These are phyloP conservation scores for Chlamydomonas eustigma DNA, from an alignment of 139 green algal species.

Conservation along the genomic window DNA sequence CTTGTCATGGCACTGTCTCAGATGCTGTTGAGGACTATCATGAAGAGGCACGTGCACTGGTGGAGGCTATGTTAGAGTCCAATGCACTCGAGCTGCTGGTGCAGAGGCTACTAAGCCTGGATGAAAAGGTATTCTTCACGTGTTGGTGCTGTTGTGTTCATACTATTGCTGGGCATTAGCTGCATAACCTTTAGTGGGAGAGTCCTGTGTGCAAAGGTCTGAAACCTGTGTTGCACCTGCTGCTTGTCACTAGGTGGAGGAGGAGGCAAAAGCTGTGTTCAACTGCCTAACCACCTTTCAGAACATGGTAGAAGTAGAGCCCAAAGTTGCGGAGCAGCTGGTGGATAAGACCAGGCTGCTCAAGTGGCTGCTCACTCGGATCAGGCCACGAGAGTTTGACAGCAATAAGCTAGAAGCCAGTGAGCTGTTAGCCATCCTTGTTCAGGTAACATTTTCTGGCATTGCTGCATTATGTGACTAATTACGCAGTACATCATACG, in stretches of 20 bases:
- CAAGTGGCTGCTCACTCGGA: conserved; percentile 80
- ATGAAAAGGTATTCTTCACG: conserved; percentile 66
- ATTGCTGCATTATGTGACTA: too few relatives aligned
- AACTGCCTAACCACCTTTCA: conserved; percentile 79
- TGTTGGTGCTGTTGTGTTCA: too few relatives aligned
- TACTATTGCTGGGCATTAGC: too few relatives aligned
- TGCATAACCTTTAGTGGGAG: too few relatives aligned
- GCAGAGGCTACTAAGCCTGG: conserved; percentile 31
- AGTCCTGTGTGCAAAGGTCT: too few relatives aligned
- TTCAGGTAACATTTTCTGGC: too few relatives aligned
- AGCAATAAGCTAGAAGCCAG: conserved; percentile 48
- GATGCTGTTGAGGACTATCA: conserved; percentile 6
- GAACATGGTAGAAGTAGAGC: conserved; percentile 81
- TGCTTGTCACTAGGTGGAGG: conserved; percentile 41
- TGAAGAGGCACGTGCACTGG: neutral
- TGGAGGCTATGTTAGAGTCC: conserved; percentile 3
- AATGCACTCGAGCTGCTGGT: conserved; percentile 5
- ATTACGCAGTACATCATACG: too few relatives aligned
- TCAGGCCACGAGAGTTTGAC: conserved; percentile 63
- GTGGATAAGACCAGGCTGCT: conserved; percentile 60
- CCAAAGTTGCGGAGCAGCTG: neutral
- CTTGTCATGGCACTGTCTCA: neutral
- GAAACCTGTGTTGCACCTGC: too few relatives aligned
- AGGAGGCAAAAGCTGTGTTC: conserved; percentile 75
- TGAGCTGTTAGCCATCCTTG: conserved; percentile 87